Base-by-base conservation (phyloP, 176 grass and related monocot genomes). In the Pontederia paniculata region DNA sequence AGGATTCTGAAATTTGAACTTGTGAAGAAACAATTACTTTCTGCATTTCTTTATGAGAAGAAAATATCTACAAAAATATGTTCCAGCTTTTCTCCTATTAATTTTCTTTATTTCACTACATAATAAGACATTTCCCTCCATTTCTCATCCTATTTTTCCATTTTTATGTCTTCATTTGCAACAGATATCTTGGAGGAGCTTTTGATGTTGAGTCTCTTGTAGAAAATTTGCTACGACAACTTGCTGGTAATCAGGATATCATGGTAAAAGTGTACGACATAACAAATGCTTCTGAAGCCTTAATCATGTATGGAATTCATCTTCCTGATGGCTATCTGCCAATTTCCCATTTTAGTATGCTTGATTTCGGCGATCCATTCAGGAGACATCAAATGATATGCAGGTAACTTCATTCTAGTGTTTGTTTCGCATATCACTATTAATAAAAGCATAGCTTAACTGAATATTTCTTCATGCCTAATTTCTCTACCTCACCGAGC, bases 121-220 rank as follows among this genome's bases (percentile, higher is more conserved):
- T 37, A 6, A 2, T 37, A 37, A 37, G 3, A 2, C 28, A 37
- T 37, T 37, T 37, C 28, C 28, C 28, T 6, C n/a, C n/a, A 17
- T 15, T 5, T 57, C 23, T 57, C 10, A 2, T 37, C 15, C 23
- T 57, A 28, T 12, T 21, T 37, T 53, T 1, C 50, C 10, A 43
- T 17, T 9, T 17, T 43, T 71, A 51, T 19, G 43, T 0, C 16
- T 48, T 17, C 49, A 37, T 74, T 51, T 45, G 68, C 5, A 37
- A 63, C 72, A 98, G 93, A 57, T 98, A 91, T 66, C 77, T 91
- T 68, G 93, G 93, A 44, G 93, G 93, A 69, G 75, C 86, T 73
- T 98, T 98, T 67, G 93, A 98, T 78, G 93, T 98, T 10, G 93
- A 98, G 50, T 98, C 93, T 37, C 73, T 98, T 9, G 86, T 98